phyloP scores from a whole-genome alignment of 73 alveolate genomes.

The Blepharisma japonicum region DNA sequence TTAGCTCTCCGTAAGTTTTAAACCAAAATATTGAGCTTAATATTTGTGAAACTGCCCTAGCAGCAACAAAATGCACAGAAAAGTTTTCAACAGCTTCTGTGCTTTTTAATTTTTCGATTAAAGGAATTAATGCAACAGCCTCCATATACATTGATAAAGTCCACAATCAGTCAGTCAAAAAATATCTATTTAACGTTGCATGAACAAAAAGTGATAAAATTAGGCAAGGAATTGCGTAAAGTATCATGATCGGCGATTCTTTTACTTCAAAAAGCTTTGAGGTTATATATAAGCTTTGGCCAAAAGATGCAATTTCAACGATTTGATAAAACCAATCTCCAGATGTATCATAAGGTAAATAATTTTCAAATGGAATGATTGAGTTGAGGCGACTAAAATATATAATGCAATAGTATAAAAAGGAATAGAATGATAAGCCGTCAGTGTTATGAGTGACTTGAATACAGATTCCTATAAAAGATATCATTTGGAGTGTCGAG shows the following conservation, averaged over 20 bases:
- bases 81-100: constrained; percentile 6
- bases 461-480: constrained; percentile 1
- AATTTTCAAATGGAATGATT: neutral
- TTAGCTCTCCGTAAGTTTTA: constrained; percentile 6
- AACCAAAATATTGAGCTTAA: constrained; percentile 12
- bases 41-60: neutral
- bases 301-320: neutral
- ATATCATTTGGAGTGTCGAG: neutral
- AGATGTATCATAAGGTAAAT: neutral
- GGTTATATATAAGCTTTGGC: neutral
- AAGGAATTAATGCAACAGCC: constrained; percentile 10
- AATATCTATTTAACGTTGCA: neutral
- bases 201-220: neutral
- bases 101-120: neutral
- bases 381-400: neutral
- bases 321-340: constrained; percentile 25
- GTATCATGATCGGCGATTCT: constrained; percentile 2
- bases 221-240: neutral
- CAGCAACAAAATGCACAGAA: constrained; percentile 21
- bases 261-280: neutral
- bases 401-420: neutral
- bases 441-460: neutral
- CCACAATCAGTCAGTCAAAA: constrained; percentile 21
- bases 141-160: constrained; percentile 2
- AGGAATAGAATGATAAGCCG: neutral